A percentile compares a stretch with the other conserved stretches of the same genome.
Conservation (phyloP, 495 filamentous ascomycete species). For the Talaromyces liani region DNA sequence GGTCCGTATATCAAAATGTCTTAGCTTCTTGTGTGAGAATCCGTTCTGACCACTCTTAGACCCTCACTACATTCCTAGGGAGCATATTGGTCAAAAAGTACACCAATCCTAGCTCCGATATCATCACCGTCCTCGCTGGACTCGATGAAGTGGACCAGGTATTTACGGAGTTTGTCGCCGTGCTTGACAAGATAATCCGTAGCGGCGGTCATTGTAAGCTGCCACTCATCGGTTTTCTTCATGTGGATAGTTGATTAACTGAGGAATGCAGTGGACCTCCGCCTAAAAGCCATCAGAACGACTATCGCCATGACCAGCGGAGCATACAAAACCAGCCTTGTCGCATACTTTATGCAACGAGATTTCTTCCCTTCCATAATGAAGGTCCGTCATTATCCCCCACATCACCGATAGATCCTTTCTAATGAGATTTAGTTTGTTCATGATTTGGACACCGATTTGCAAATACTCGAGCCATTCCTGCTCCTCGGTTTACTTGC, state of each 20-base stretch:
- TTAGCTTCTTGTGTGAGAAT: not conserved
- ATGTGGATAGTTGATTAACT: not conserved
- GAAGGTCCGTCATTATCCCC: slow-evolving; percentile 57
- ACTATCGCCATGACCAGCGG: slow-evolving; percentile 82
- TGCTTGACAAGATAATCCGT: slow-evolving; percentile 73
- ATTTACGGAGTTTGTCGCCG: slow-evolving; percentile 80
- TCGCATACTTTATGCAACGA: slow-evolving; percentile 91
- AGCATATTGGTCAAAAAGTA: slow-evolving; percentile 80
- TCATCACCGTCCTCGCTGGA: slow-evolving; percentile 82
- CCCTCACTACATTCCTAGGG: slow-evolving; percentile 80
- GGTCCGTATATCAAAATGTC: slow-evolving; percentile 44
- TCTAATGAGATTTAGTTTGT: slow-evolving; percentile 48
- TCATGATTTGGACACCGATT: slow-evolving; percentile 64
- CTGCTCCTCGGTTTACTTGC: slow-evolving; percentile 80
- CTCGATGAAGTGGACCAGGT: slow-evolving; percentile 78
- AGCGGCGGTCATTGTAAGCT: slow-evolving; percentile 65
- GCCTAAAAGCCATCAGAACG: slow-evolving; percentile 72
- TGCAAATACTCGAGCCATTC: slow-evolving; percentile 65
- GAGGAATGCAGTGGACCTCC: slow-evolving; percentile 51
- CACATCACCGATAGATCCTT: not conserved
- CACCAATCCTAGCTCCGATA: slow-evolving; percentile 91
- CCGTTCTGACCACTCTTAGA: slow-evolving; percentile 52
- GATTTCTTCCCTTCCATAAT: slow-evolving; percentile 92
- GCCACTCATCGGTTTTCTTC: not conserved
- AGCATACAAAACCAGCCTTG: slow-evolving; percentile 85